phyloP scores from a whole-genome alignment of 179 eudicot genomes.

The Camellia oleifera region DNA sequence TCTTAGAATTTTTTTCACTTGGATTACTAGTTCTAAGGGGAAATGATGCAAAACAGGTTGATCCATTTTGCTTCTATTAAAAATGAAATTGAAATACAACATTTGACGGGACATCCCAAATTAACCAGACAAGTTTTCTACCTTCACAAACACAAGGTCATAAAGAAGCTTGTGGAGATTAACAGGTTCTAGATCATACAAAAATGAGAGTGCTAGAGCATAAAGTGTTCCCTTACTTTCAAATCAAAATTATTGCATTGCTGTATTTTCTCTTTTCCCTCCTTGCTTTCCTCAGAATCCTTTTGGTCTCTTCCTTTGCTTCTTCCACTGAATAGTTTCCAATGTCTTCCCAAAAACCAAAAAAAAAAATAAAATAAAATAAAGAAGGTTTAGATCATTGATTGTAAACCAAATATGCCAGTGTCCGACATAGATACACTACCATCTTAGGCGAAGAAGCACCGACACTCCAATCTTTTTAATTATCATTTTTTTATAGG shows the following conservation, averaged over 20 bases:
- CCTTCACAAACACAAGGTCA: neutral
- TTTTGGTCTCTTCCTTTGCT: slow-evolving; percentile 54
- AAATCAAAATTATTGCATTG: slow-evolving; percentile 40
- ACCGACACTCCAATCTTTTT: too few species aligned
- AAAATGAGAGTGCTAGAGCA: neutral
- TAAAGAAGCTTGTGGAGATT: neutral
- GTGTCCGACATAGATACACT: too few species aligned
- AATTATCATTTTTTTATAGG: too few species aligned
- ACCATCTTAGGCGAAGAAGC: neutral
- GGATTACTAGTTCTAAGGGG: too few species aligned
- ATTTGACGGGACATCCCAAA: neutral
- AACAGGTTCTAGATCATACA: neutral
- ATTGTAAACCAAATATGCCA: neutral
- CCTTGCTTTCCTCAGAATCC: slow-evolving; percentile 80
- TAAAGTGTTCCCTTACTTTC: slow-evolving; percentile 41
- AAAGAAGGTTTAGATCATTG: slow-evolving; percentile 19
- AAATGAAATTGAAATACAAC: too few species aligned
- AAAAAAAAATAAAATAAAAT: slow-evolving; percentile 11
- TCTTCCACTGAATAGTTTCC: slow-evolving; percentile 42
- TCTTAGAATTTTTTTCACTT: too few species aligned
- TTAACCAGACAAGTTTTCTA: neutral
- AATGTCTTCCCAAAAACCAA: slow-evolving; percentile 15
- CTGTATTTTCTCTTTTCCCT: slow-evolving; percentile 69
- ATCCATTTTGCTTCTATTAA: too few species aligned
- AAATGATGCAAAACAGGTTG: too few species aligned